Base-by-base conservation (phyloP, 257 asterid species). In the Lantana camara region DNA sequence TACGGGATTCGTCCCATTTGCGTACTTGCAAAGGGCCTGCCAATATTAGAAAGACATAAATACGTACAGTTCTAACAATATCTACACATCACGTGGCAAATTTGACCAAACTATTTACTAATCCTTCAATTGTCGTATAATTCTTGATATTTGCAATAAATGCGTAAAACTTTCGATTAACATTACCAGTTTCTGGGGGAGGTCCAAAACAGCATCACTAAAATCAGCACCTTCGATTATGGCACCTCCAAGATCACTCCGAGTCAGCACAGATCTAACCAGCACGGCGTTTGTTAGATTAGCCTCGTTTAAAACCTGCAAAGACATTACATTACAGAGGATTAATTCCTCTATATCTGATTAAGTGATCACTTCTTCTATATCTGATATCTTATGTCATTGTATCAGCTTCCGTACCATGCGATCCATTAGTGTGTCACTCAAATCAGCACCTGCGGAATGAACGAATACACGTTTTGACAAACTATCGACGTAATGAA, bases 381-480 rank as follows among this genome's bases (percentile, higher is more conserved):
- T n/a, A n/a, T n/a, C n/a, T n/a, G n/a, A n/a, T n/a, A n/a, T n/a
- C n/a, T n/a, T n/a, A n/a, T n/a, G n/a, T n/a, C 50, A 30, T 51
- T 40, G 19, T 45, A 44, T 56, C 62, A 59, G 60, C 86, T 72
- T 3, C n/a, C 20, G 1, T 76, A 92, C 96, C 98, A 93, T 93
- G 34, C 97, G 98, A 70, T 93, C 98, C 97, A 90, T 89, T 66
- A 89, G 83, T 3, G 98, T 89, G 74, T 93, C 97, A 22, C 97
- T 93, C 77, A 93, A 70, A 79, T 93, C 98, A 0, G 98, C 98
- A 44, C 98, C 98, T 93, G 83, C 27, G 16, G 87, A 82, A 23
- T 11, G 63, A 67, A 55, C 38, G 5, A 15, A n/a, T 11, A 46
- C 51, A 37, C 46, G 50, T 22, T 24, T 37, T 16, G 46, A 24